Conservation (phyloP, 1,284 basidiomycete species). For the Hymenochaete sp. region DNA sequence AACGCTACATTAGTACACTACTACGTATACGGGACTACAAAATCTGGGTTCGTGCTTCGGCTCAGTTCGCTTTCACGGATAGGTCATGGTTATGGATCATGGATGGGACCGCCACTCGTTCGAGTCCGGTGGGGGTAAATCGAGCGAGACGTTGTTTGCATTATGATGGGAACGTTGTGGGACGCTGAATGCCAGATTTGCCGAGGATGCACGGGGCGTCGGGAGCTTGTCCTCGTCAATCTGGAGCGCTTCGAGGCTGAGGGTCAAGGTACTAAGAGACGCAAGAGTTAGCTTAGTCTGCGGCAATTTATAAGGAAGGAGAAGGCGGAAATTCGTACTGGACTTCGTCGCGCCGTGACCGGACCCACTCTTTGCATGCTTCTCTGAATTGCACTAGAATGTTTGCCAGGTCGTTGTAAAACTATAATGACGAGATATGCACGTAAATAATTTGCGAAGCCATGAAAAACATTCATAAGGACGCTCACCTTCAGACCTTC, state of each 20-base stretch:
- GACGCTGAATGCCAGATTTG: no score
- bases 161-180: conserved; percentile 10
- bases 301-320: no score
- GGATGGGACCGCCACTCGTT: conserved; percentile 40
- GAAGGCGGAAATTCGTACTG: not conserved
- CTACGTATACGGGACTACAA: no score
- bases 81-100: no score
- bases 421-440: conserved; percentile 40
- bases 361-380: conserved; percentile 66
- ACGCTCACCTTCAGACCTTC: conserved; percentile 73
- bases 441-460: no score
- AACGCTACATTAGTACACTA: no score
- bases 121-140: conserved; percentile 40
- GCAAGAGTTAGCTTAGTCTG: no score
- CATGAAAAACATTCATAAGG: not conserved
- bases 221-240: conserved; percentile 12
- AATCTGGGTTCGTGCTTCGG: no score
- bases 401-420: conserved; percentile 74
- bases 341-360: conserved; percentile 55
- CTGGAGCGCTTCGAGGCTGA: conserved; percentile 10
- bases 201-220: conserved; percentile 11
- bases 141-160: conserved; percentile 18
- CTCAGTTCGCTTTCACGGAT: no score
- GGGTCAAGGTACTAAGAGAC: conserved; percentile 19
- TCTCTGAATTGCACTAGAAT: conserved; percentile 70